Percentiles rank a stretch among this genome's conserved stretches.
Conservation (phyloP, 495 filamentous ascomycete genomes). For the Sphaerosporella brunnea region DNA sequence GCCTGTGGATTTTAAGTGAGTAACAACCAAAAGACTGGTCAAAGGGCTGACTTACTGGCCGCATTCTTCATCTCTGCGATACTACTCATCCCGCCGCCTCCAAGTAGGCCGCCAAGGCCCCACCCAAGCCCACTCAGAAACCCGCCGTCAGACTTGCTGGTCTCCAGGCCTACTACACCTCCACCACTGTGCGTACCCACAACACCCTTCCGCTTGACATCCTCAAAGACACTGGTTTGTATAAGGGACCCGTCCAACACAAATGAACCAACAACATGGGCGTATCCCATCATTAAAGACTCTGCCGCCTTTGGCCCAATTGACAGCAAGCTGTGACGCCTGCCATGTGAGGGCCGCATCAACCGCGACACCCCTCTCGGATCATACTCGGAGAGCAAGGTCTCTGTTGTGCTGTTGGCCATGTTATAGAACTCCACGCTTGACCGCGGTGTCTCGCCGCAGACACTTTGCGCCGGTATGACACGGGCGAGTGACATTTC, state of each 20-base stretch:
- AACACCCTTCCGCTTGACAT: slow-evolving; percentile 85
- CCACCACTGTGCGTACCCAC: slow-evolving; percentile 66
- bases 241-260: slow-evolving; percentile 80
- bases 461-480: slow-evolving; percentile 26
- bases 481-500: slow-evolving; percentile 10
- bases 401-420: slow-evolving; percentile 88
- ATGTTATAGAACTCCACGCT: slow-evolving; percentile 88
- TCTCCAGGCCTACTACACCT: slow-evolving; percentile 64
- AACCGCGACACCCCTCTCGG: slow-evolving; percentile 40
- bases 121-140: slow-evolving; percentile 73
- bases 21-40: background rate
- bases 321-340: slow-evolving; percentile 31
- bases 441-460: slow-evolving; percentile 55
- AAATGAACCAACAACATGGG: slow-evolving; percentile 82
- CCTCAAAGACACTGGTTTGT: slow-evolving; percentile 78
- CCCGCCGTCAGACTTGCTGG: slow-evolving; percentile 55
- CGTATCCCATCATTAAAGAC: slow-evolving; percentile 93
- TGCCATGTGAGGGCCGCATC: slow-evolving; percentile 37
- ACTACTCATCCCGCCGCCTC: slow-evolving; percentile 69
- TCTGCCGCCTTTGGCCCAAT: slow-evolving; percentile 37
- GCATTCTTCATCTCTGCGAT: slow-evolving; percentile 86
- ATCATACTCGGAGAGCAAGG: slow-evolving; percentile 77
- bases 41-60: slow-evolving; percentile 31
- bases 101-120: slow-evolving; percentile 67
- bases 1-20: slow-evolving; percentile 25